Evolutionary conservation across 208 protist genomes (phyloP), one percentile per base, ranked within the genome.

Genomic region (Trypanosoma lewisi): DNA sequence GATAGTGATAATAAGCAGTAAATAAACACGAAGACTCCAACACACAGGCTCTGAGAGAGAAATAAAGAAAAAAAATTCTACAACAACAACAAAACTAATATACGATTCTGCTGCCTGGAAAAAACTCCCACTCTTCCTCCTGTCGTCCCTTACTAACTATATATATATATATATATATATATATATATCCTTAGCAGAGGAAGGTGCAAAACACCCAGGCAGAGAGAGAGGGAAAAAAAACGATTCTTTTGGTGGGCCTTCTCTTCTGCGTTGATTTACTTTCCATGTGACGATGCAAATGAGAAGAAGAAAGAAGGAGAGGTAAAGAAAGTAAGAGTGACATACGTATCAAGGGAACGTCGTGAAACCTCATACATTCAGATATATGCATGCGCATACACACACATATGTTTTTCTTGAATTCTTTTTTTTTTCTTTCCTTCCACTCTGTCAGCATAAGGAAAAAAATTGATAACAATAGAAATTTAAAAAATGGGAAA

Each of bases 281-380:
- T 23, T 28, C 19, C 16, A 64, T 30, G 9, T 30, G 49, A 56
- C 41, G 21, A 50, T 56, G 51, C 52, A 60, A 55, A 45, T 23
- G 39, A 53, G 12, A 33, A 44, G 25, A 42, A 30, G 21, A 65
- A 65, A 65, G 54, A 55, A 65, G 54, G 23, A 65, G 54, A 39
- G 23, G 47, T 39, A 54, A 50, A 33, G 16, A 61, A 39, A 56
- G 36, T 39, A 44, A 63, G 12, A 67, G 12, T 19, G 27, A n/a
- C n/a, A n/a, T n/a, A n/a, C n/a, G n/a, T n/a, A n/a, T n/a, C n/a
- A n/a, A n/a, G n/a, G n/a, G n/a, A n/a, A n/a, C n/a, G n/a, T n/a
- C n/a, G n/a, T n/a, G n/a, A n/a, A n/a, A n/a, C n/a, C n/a, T n/a
- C 48, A 60, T 60, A 60, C 48, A 60, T 60, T 49, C n/a, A 58